Evolutionary conservation across 2,329 filamentous ascomycete species (phyloP).

Genomic region (Lasiodiplodia theobromae): DNA sequence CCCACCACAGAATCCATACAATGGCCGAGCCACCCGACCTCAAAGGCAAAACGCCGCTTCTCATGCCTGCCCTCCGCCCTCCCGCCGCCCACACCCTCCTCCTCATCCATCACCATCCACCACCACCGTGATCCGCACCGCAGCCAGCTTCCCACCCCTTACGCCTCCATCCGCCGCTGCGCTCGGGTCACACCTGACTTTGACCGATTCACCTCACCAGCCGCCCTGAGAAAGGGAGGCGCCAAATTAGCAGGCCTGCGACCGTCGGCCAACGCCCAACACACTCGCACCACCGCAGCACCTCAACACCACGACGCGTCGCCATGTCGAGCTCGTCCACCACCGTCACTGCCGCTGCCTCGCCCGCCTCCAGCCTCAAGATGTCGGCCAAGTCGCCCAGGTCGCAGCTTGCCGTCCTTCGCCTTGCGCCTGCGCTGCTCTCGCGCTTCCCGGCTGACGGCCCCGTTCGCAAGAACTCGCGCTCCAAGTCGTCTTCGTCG

Average conservation of each 20-base stretch:
- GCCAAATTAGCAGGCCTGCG: constrained; percentile 30
- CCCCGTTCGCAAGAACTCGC: constrained; percentile 35
- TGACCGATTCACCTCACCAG: constrained; percentile 30
- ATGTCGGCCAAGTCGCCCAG: constrained; percentile 45
- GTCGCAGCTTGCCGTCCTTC: constrained; percentile 43
- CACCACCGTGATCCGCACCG: constrained; percentile 25
- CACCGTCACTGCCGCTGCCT: constrained; percentile 35
- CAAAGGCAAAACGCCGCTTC: constrained; percentile 27
- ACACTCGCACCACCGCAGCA: constrained; percentile 8
- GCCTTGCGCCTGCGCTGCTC: constrained; percentile 42
- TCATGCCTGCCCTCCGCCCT: constrained; percentile 24
- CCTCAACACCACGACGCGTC: constrained; percentile 29
- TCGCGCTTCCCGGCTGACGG: constrained; percentile 35
- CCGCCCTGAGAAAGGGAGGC: constrained; percentile 29
- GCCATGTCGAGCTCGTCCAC: constrained; percentile 32
- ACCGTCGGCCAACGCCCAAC: constrained; percentile 25
- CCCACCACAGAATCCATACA: constrained; percentile 18
- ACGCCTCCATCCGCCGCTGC: constrained; percentile 26
- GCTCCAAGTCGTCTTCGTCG: constrained; percentile 48
- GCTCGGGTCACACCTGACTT: constrained; percentile 30
- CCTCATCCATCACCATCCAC: constrained; percentile 27
- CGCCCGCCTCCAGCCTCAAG: constrained; percentile 36
- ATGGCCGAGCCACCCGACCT: constrained; percentile 24
- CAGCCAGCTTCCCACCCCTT: constrained; percentile 24
- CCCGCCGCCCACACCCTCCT: constrained; percentile 23